These are phyloP conservation scores for Dothideomycetes sp. DNA, from an alignment of 2,329 filamentous ascomycete species.

Conservation along the genomic window DNA sequence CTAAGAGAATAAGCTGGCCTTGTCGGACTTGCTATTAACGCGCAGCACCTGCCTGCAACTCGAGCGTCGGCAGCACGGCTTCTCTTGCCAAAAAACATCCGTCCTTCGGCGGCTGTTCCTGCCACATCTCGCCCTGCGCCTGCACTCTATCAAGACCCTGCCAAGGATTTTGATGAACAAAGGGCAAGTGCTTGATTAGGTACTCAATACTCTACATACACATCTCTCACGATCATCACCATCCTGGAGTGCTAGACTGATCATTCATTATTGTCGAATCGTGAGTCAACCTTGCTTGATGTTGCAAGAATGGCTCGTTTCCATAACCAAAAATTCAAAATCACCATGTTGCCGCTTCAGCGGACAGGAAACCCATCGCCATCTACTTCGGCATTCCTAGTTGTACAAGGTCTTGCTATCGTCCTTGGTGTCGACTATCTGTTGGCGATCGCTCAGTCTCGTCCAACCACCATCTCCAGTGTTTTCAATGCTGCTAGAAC, in stretches of 20 bases:
- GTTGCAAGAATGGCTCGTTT: not conserved
- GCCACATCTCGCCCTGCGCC: not conserved
- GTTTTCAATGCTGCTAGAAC: not conserved
- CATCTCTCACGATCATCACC: not conserved
- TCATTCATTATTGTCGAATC: not conserved
- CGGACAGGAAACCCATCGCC: slow-evolving; percentile 23
- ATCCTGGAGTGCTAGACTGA: not conserved
- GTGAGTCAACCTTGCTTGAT: not conserved
- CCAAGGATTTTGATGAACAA: too few relatives aligned
- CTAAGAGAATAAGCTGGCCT: not conserved
- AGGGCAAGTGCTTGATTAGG: not conserved
- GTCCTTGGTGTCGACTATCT: slow-evolving; percentile 19
- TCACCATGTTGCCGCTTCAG: slow-evolving; percentile 16
- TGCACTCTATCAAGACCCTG: not conserved
- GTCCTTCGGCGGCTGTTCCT: not conserved
- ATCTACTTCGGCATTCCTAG: slow-evolving; percentile 25
- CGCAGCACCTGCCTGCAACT: too few relatives aligned
- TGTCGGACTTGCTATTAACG: too few relatives aligned
- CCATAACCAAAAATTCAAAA: not conserved
- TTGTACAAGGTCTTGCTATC: slow-evolving; percentile 25
- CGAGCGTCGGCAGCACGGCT: slow-evolving; percentile 2
- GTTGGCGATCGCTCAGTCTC: slow-evolving; percentile 1
- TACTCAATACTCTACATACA: not conserved
- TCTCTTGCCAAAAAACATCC: not conserved
- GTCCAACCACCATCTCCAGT: slow-evolving; percentile 5